These are phyloP conservation scores for Ilex asprella DNA, from an alignment of 257 asterid genomes.

Conservation along the genomic window DNA sequence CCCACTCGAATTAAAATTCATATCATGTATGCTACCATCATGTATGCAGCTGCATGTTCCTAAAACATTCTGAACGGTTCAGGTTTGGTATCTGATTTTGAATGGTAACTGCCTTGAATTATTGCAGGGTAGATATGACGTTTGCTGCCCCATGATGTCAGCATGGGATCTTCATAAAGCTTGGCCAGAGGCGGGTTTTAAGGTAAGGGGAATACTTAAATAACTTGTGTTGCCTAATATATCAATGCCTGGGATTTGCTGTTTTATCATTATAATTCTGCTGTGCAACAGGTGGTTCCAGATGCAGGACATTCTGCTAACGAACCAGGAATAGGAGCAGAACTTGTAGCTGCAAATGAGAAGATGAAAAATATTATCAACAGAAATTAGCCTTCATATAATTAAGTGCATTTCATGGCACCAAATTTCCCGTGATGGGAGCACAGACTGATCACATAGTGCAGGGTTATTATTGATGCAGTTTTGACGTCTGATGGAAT, in stretches of 20 bases:
- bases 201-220: conserved; percentile 35
- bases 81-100: too few relatives aligned
- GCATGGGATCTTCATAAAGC: conserved; percentile 99
- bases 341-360: conserved; percentile 88
- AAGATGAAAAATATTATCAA: conserved; percentile 46
- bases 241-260: not conserved
- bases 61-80: too few relatives aligned
- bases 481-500: too few relatives aligned
- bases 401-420: not conserved
- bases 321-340: conserved; percentile 69
- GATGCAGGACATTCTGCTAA: conserved; percentile 97
- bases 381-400: conserved; percentile 11
- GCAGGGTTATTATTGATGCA: too few relatives aligned
- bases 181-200: conserved; percentile 93
- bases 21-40: too few relatives aligned
- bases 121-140: conserved; percentile 92
- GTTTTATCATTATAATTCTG: not conserved
- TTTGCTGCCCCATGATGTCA: conserved; percentile 91
- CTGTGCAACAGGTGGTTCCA: conserved; percentile 48
- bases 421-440: too few relatives aligned
- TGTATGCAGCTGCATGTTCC: too few relatives aligned
- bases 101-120: too few relatives aligned
- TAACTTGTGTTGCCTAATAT: not conserved
- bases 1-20: too few relatives aligned
- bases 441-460: too few relatives aligned